Evolutionary conservation across 768 basidiomycete species (phyloP), one percentile per base, ranked within the genome.

Genomic region (Auricularia cornea): DNA sequence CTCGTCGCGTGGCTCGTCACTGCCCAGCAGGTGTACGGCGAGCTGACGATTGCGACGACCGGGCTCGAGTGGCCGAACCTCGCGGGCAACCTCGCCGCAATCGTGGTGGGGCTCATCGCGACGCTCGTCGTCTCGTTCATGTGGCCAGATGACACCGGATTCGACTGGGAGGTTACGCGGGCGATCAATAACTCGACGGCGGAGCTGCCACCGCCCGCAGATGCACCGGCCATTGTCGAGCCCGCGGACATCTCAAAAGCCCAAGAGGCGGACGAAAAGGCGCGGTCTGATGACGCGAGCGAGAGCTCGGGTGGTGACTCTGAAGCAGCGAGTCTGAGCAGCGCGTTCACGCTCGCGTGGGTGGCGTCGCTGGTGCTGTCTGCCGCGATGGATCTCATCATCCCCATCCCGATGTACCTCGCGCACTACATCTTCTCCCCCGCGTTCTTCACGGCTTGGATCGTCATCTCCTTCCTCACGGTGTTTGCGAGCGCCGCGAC

Each of bases 1-100:
- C 64, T 73, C 44, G 52, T 69, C 51, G 70, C 68, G 6, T 71
- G 71, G 71, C 68, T 72, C 18, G 68, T 65, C 35, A 71, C 71
- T 14, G 71, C 69, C 31, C 67, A 68, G 33, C 60, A 31, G 5
- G 44, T 64, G 44, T 63, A 62, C 41, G 72, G 72, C 3, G 60
- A 62, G 2, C 68, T 72, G 28, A 69, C 68, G n/a, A 66, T 73
- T 26, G 66, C 63, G 12, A 71, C 70, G n/a, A 64, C 71, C 3
- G 64, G 68, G 38, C 60, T 69, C 60, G 67, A 69, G 57, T 70
- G 68, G 67, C 69, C 68, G 18, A 70, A 68, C 18, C 70, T 71
- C 40, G 72, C 72, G 3, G 71, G 71, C 11, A 71, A 71, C 59
- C 62, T 68, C n/a, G 67, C 69, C 12, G 69, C 70, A 14, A 69